A percentile compares a stretch with the other conserved stretches of the same genome.
These are phyloP conservation scores for Hericium rajendrae DNA, from an alignment of 768 basidiomycete genomes.

Conservation along the genomic window DNA sequence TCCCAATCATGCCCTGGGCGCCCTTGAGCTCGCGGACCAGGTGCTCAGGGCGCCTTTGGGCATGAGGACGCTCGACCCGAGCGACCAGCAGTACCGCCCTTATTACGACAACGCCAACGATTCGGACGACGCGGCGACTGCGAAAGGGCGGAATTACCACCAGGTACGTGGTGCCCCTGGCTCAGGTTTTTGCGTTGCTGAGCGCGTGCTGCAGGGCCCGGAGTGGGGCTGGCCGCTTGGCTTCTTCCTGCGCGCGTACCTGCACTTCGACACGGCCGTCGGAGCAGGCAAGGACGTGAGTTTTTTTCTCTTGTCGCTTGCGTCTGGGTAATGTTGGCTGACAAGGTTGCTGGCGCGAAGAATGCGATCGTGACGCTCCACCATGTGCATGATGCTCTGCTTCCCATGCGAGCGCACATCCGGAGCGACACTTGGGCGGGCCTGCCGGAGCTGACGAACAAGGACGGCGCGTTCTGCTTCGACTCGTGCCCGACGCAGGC, in stretches of 20 bases:
- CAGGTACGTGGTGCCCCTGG: constrained; percentile 39
- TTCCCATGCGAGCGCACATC: constrained; percentile 65
- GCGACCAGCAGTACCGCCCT: constrained; percentile 82
- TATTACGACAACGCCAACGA: constrained; percentile 93
- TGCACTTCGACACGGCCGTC: constrained; percentile 70
- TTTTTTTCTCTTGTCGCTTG: constrained; percentile 5
- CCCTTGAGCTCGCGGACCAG: constrained; percentile 72
- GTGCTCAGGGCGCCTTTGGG: constrained; percentile 82
- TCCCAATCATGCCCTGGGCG: constrained; percentile 64
- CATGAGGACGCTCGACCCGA: constrained; percentile 91
- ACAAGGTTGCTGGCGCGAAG: neutral
- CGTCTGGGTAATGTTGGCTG: neutral
- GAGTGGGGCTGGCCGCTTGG: constrained; percentile 96
- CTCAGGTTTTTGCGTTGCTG: neutral
- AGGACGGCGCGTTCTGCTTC: constrained; percentile 67
- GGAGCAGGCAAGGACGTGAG: constrained; percentile 63
- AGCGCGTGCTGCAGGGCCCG: constrained; percentile 47
- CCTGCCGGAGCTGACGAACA: constrained; percentile 86
- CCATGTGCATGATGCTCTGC: constrained; percentile 64
- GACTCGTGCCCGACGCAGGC: constrained; percentile 95
- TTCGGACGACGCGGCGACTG: constrained; percentile 67
- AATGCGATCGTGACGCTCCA: constrained; percentile 34
- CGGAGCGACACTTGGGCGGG: constrained; percentile 84
- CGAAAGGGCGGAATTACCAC: constrained; percentile 94
- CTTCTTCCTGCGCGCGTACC: constrained; percentile 89